Evolutionary conservation across 495 filamentous ascomycete genomes (phyloP), one percentile per base, ranked within the genome.

Genomic region (Podospora bellae-mahoneyi): DNA sequence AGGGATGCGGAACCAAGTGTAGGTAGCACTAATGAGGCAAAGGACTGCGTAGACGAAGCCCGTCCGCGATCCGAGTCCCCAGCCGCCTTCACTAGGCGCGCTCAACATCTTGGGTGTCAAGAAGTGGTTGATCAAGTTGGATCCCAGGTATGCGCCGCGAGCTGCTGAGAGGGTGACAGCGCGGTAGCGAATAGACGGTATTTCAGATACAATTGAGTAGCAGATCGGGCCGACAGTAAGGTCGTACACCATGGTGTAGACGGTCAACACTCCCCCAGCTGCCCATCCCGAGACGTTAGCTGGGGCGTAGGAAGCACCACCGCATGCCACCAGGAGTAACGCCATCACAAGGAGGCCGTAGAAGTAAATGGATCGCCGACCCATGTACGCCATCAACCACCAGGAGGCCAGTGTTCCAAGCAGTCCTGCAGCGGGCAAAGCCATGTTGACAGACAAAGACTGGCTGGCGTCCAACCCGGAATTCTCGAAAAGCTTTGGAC

Each of bases 401-500:
- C 84, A 87, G 19, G 83, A 84, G 0, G 77, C 69, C 15, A 84
- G 55, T 0, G 85, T 86, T 7, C 84, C 85, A 3, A 87, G 69
- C 53, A 84, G 78, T 16, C 82, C 85, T 3, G 88, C 76, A 3
- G 76, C 83, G 48, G 77, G 78, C 62, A 79, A 74, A 39, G 69
- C 72, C 54, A 78, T 74, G 73, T 77, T 80, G 69, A 84, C 71
- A 56, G 79, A 78, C 72, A 89, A 89, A 4, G 88, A 78, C 39
- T 70, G 20, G 34, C 44, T 34, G 58, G 83, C 78, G 16, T 75
- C 75, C 18, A 92, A 81, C 3, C 91, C 91, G 3, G 90, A 90
- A 69, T 88, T 84, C 69, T 88, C 78, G 73, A 88, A 84, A 75
- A 92, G 91, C 69, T 90, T 89, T 34, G 88, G 87, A 13, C 85